Base-by-base conservation (phyloP, 225 moss, liverwort and hornwort species). In the Physcomitrium patens region DNA sequence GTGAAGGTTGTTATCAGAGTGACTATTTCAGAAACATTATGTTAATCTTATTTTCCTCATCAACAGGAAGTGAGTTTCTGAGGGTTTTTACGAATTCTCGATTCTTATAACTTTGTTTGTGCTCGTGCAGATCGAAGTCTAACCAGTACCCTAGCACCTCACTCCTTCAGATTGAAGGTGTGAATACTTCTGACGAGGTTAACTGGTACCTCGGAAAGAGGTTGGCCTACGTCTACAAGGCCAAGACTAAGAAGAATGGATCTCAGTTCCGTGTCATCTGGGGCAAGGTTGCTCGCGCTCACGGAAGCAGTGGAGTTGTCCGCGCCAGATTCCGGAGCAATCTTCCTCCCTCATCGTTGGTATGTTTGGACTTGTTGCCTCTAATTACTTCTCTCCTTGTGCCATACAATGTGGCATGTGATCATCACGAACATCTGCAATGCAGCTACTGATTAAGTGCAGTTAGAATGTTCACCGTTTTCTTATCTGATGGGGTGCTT, bases 111-210 rank as follows among this genome's bases (percentile, higher is more conserved):
- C 28, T 13, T 17, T 4, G 44, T 26, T 43, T 16, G 3, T 6
- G 12, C 1, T 28, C 13, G 22, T 81, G 78, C 85, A 95, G 91
- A 84, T 90, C 90, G 3, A 93, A 96, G 83, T 91, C 93, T 1
- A 91, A 96, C 71, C 93, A 96, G 71, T 93, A 96, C 58, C 95
- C 93, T 3, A 84, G 93, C 86, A 89, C 90, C 51, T 90, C 96
- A 0, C 87, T 96, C 0, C 44, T 96, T 46, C 93, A 93, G 78
- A 93, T 93, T 41, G 91, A 96, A 74, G 87, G 91, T 8, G 91
- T 96, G 47, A 96, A 90, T 46, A 96, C 96, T 0, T 74, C 86
- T 9, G 83, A 96, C 67, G 96, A 96, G 58, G 96, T 93, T 0
- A 85, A 91, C 37, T 93, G 95, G 93, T 96, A 93, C 42, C 82